phyloP scores from a whole-genome alignment of 495 filamentous ascomycete genomes.

The Aspergillus ellipticus region DNA sequence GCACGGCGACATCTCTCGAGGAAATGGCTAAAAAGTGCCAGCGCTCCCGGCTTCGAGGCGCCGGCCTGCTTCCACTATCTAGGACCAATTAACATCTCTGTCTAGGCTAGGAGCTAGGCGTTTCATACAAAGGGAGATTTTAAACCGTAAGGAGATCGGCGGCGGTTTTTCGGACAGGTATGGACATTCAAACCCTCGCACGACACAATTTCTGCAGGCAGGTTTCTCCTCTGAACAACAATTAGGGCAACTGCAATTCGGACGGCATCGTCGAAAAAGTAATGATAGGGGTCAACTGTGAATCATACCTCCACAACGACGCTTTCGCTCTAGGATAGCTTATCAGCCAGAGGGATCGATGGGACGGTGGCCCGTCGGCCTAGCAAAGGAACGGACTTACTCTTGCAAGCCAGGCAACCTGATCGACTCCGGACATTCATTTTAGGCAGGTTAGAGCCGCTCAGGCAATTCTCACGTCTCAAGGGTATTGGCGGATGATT shows the following conservation, averaged over 20 bases:
- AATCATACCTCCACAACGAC: background rate
- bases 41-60: background rate
- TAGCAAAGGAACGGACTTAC: background rate
- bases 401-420: background rate
- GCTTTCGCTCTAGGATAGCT: background rate
- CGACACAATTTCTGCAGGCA: slow-evolving; percentile 2
- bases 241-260: background rate
- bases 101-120: background rate
- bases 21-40: slow-evolving; percentile 5
- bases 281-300: background rate
- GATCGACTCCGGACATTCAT: background rate
- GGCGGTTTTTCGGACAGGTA: background rate
- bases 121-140: background rate
- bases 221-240: background rate
- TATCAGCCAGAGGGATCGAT: background rate
- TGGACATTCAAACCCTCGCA: slow-evolving; percentile 1
- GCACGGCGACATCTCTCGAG: background rate
- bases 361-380: background rate
- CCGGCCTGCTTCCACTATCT: background rate
- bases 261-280: background rate
- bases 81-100: background rate
- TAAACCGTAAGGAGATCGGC: background rate
- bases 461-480: too few species aligned
- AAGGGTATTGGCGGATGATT: too few species aligned
- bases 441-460: too few species aligned